Conservation (phyloP, 345 rosid genomes). For the Linum trigynum region DNA sequence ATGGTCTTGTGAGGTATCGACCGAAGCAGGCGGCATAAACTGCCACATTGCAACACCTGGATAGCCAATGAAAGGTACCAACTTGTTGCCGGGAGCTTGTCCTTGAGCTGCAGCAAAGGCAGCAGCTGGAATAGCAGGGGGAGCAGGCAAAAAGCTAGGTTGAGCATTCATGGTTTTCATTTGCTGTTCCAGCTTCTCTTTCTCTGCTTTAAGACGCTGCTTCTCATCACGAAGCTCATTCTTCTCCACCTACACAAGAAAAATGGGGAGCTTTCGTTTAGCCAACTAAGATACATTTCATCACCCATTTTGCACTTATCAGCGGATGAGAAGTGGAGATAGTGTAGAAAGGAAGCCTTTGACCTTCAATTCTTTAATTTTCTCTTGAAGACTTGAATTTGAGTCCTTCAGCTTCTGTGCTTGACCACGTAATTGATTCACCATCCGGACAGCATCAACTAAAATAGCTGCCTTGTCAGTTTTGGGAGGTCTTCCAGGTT, state of each 20-base stretch:
- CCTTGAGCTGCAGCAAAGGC: conserved; percentile 25
- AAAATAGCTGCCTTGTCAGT: conserved; percentile 81
- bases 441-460: conserved; percentile 68
- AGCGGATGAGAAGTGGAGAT: neutral
- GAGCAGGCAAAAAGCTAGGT: conserved; percentile 51
- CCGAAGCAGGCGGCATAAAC: conserved; percentile 63
- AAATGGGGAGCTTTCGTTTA: neutral
- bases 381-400: conserved; percentile 65
- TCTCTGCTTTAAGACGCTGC: conserved; percentile 57
- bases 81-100: conserved; percentile 60
- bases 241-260: conserved; percentile 56
- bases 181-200: conserved; percentile 68
- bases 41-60: conserved; percentile 93
- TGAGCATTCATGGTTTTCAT: conserved; percentile 51
- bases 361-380: conserved; percentile 79
- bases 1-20: conserved; percentile 84
- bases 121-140: conserved; percentile 38
- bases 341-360: conserved; percentile 4
- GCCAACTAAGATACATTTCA: no score
- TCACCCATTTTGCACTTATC: no score
- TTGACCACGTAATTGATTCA: conserved; percentile 70
- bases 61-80: conserved; percentile 59
- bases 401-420: conserved; percentile 70
- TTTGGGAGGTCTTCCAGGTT: conserved; percentile 72
- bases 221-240: conserved; percentile 88